A percentile compares a stretch with the other conserved stretches of the same genome.
phyloP scores from a whole-genome alignment of 305 asterid genomes.

The Salvia sclarea region DNA sequence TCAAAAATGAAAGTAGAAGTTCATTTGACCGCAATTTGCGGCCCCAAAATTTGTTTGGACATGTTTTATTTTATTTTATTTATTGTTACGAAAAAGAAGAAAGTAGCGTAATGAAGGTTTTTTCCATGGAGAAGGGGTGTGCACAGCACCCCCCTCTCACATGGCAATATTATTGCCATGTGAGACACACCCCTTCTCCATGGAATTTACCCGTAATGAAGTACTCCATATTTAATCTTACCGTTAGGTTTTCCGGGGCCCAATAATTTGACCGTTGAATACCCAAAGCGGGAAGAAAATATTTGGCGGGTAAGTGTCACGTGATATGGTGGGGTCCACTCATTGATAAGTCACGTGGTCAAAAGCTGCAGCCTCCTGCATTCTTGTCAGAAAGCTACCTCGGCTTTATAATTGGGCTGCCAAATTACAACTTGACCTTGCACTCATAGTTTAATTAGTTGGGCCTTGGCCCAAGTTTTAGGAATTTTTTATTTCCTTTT shows the following conservation, averaged over 20 bases:
- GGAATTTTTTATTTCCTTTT: not conserved
- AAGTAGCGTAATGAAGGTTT: too few relatives aligned
- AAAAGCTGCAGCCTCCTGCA: conserved; percentile 32
- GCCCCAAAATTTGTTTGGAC: not conserved
- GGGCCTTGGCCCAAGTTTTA: not conserved
- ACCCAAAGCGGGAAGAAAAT: conserved; percentile 14
- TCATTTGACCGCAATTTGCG: not conserved
- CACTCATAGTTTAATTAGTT: not conserved
- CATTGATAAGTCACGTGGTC: conserved; percentile 29
- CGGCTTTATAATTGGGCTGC: not conserved
- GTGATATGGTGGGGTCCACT: conserved; percentile 23
- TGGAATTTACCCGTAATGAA: too few relatives aligned
- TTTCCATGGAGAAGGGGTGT: too few relatives aligned
- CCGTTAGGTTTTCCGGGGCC: conserved; percentile 35
- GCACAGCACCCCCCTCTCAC: too few relatives aligned
- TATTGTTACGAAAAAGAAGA: not conserved
- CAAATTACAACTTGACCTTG: not conserved
- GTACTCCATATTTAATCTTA: not conserved
- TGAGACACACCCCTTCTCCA: too few relatives aligned
- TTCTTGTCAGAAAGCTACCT: conserved; percentile 28
- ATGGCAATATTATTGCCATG: too few relatives aligned
- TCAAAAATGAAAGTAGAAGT: too few relatives aligned
- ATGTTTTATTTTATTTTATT: too few relatives aligned
- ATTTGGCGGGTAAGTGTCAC: conserved; percentile 39
- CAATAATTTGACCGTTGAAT: conserved; percentile 37